A percentile compares a stretch with the other conserved stretches of the same genome.
These are phyloP conservation scores for Heterobasidion occidentale DNA, from an alignment of 1,284 basidiomycete species.

Conservation along the genomic window DNA sequence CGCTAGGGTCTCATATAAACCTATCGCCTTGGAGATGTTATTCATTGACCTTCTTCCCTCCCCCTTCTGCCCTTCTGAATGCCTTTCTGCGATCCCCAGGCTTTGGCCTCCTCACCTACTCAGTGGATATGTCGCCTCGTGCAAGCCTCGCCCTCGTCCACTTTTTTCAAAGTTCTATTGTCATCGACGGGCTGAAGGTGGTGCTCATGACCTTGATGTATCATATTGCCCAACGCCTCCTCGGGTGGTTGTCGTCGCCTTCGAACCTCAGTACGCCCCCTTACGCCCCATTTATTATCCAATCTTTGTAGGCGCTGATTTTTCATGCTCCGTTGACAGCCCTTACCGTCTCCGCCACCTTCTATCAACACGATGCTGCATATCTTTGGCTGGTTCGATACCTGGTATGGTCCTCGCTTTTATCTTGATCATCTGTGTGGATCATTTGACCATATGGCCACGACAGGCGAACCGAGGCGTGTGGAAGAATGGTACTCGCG, in stretches of 20 bases:
- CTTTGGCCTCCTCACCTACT: neutral
- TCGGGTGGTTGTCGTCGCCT: neutral
- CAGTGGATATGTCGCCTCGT: neutral
- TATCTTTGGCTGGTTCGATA: neutral
- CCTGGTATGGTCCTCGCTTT: neutral
- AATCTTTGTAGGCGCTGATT: neutral
- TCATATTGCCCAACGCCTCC: neutral
- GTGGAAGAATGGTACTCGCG: neutral
- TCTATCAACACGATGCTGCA: neutral
- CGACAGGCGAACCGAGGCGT: neutral
- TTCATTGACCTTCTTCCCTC: neutral
- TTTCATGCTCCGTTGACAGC: neutral
- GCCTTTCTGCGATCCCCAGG: neutral
- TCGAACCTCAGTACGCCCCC: neutral
- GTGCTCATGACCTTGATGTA: neutral
- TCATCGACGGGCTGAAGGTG: neutral
- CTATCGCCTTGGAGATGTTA: neutral
- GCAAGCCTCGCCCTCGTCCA: neutral
- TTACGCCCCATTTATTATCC: neutral
- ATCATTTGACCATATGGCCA: neutral
- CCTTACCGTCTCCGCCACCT: neutral
- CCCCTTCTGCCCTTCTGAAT: neutral
- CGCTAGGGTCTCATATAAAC: neutral
- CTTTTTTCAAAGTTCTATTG: neutral
- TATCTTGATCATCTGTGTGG: neutral